A percentile compares a stretch with the other conserved stretches of the same genome.
phyloP scores from a whole-genome alignment of 176 grass and related monocot genomes.

The Carex parvula region DNA sequence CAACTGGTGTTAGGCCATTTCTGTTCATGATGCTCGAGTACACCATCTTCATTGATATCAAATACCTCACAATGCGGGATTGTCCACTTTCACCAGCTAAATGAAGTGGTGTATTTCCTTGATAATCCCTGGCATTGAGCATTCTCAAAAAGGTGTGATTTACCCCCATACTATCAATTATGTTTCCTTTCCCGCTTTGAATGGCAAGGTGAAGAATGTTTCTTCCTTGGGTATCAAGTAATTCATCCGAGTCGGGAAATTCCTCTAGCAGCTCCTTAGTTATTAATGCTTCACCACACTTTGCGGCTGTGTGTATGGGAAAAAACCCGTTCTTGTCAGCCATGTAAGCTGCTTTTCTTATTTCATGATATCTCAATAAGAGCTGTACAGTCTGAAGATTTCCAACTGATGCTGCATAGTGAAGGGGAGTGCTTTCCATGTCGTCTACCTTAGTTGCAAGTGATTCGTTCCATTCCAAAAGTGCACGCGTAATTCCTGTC shows the following conservation, averaged over 20 bases:
- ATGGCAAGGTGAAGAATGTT: slow-evolving; percentile 66
- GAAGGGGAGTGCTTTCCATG: slow-evolving; percentile 52
- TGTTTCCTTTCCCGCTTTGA: slow-evolving; percentile 35
- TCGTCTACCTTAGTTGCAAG: slow-evolving; percentile 43
- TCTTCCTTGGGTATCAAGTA: slow-evolving; percentile 59
- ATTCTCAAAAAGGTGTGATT: slow-evolving; percentile 42
- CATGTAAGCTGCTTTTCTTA: slow-evolving; percentile 30
- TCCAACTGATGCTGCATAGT: slow-evolving; percentile 57
- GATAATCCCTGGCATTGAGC: slow-evolving; percentile 58
- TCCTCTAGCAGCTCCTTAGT: slow-evolving; percentile 43
- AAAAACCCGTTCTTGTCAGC: slow-evolving; percentile 51
- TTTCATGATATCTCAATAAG: slow-evolving; percentile 29
- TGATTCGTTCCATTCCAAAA: slow-evolving; percentile 40
- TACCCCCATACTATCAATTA: slow-evolving; percentile 29
- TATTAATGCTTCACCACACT: slow-evolving; percentile 31
- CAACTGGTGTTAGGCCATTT: slow-evolving; percentile 54
- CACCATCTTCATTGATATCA: slow-evolving; percentile 39
- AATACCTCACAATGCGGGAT: slow-evolving; percentile 45
- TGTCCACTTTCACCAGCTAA: slow-evolving; percentile 39
- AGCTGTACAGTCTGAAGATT: slow-evolving; percentile 34
- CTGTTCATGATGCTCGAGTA: slow-evolving; percentile 57
- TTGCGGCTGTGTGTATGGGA: slow-evolving; percentile 66
- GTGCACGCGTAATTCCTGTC: slow-evolving; percentile 49
- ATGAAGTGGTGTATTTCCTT: slow-evolving; percentile 80
- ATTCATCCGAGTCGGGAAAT: slow-evolving; percentile 55